Evolutionary conservation across 2,329 filamentous ascomycete genomes (phyloP).

Genomic region (Trichophyton equinum): DNA sequence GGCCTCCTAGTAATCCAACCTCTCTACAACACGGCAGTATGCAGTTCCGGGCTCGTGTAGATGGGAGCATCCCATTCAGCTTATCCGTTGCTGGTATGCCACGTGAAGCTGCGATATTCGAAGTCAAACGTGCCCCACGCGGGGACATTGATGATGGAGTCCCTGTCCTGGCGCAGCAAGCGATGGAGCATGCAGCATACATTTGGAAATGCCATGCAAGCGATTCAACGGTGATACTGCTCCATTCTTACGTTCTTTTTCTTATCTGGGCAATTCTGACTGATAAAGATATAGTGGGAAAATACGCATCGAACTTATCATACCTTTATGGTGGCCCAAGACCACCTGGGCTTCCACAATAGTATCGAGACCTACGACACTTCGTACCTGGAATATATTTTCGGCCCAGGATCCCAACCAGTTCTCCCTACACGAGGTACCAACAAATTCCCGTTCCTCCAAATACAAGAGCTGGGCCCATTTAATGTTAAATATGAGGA

Average conservation of each 20-base stretch:
- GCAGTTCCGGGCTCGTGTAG: constrained; percentile 9
- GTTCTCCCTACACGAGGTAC: constrained; percentile 2
- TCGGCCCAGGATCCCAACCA: constrained; percentile 4
- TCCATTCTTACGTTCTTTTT: no score
- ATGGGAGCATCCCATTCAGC: constrained; percentile 12
- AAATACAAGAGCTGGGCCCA: constrained; percentile 11
- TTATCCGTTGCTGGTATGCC: constrained; percentile 3
- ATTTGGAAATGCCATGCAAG: constrained; percentile 11
- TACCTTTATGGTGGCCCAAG: constrained; percentile 12
- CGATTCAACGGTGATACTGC: constrained; percentile 4
- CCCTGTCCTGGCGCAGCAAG: constrained; percentile 10
- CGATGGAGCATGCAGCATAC: constrained; percentile 12
- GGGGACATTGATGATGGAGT: no score
- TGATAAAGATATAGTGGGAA: constrained; percentile 3
- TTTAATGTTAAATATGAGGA: constrained; percentile 1
- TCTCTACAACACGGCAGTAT: constrained; percentile 5
- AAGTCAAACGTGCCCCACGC: constrained; percentile 9
- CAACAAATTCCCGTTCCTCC: constrained; percentile 4
- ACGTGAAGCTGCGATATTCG: constrained; percentile 11
- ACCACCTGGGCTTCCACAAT: constrained; percentile 9
- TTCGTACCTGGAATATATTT: constrained; percentile 12
- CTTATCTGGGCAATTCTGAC: no score
- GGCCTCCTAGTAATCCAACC: constrained; percentile 8
- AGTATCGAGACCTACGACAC: constrained; percentile 11
- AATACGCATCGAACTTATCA: constrained; percentile 6